Evolutionary conservation across 768 basidiomycete genomes (phyloP).

Genomic region (Amyloporia xantha): DNA sequence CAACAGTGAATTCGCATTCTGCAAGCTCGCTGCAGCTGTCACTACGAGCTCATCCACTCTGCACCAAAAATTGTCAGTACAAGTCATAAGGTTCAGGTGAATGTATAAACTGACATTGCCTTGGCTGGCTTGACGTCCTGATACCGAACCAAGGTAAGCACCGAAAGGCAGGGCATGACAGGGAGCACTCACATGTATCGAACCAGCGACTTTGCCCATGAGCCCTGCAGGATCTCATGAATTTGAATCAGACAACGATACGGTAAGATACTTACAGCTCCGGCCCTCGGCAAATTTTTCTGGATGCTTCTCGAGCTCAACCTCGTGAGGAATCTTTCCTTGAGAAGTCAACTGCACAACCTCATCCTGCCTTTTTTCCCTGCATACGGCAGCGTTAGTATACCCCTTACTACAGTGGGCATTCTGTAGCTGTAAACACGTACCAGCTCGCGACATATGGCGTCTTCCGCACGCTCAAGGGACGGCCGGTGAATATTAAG

Average conservation of each 20-base stretch:
- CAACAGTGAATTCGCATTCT: slow-evolving; percentile 36
- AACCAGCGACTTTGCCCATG: slow-evolving; percentile 74
- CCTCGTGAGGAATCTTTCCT: slow-evolving; percentile 72
- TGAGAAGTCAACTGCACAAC: slow-evolving; percentile 49
- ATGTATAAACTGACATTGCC: slow-evolving; percentile 54
- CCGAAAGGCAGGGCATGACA: background rate
- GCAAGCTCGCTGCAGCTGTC: slow-evolving; percentile 57
- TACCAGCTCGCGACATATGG: slow-evolving; percentile 73
- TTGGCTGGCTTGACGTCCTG: slow-evolving; percentile 81
- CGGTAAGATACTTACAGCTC: slow-evolving; percentile 40
- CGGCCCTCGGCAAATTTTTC: slow-evolving; percentile 55
- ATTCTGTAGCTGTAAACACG: slow-evolving; percentile 16
- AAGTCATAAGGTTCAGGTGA: no score
- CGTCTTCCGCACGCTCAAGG: slow-evolving; percentile 76
- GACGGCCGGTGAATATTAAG: slow-evolving; percentile 70
- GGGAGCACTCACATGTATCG: slow-evolving; percentile 43
- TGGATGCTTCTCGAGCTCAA: slow-evolving; percentile 63
- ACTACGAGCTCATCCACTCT: slow-evolving; percentile 80
- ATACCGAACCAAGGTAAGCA: slow-evolving; percentile 6
- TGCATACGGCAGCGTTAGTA: no score
- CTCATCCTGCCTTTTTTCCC: slow-evolving; percentile 61
- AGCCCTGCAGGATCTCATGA: slow-evolving; percentile 40
- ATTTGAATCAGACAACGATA: background rate
- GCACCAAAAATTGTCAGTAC: no score
- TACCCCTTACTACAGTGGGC: no score